Evolutionary conservation across 1,284 basidiomycete genomes (phyloP), one percentile per base, ranked within the genome.

Genomic region (Vanrija sp.): DNA sequence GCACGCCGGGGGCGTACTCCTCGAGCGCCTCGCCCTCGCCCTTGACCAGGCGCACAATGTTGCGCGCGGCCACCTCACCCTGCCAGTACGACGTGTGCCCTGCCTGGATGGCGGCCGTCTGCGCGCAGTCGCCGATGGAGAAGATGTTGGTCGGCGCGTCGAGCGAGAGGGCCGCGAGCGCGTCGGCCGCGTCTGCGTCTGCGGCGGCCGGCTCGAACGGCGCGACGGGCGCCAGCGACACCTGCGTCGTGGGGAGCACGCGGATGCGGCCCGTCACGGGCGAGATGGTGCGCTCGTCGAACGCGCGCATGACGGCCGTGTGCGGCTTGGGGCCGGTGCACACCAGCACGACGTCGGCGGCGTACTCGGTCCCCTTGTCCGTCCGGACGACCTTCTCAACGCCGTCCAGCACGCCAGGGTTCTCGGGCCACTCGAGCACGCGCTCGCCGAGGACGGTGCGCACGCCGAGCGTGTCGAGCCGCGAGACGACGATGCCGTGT

Each of bases 281-380:
- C 48, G 83, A 77, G 42, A 88, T 78, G 2, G 80, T 78, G 3
- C 75, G 63, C 0, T 82, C 78, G 49, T 83, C 78, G 61, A 85
- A 76, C 0, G 68, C 63, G 24, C 68, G 72, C 23, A 90, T 73
- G 38, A 89, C 67, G 1, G 71, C 76, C 0, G 85, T 85, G 67
- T 89, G 88, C 18, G 87, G 86, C 39, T 75, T 79, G 71, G 88
- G 87, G 14, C 87, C 87, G 0, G 87, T 89, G 67, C 87, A 89
- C 1, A 86, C 76, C 14, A 89, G 79, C 84, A 88, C 74, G 5
- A 87, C 69, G 62, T 87, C 85, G 2, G 83, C 83, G 37, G 79
- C 75, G 46, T 87, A 78, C 60, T 83, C 80, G n/a, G 80, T 73
- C 0, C 85, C 85, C 38, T 78, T 81, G 23, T 79, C 63, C 0